phyloP scores from a whole-genome alignment of 140 eudicot genomes.

The Stevia rebaudiana region DNA sequence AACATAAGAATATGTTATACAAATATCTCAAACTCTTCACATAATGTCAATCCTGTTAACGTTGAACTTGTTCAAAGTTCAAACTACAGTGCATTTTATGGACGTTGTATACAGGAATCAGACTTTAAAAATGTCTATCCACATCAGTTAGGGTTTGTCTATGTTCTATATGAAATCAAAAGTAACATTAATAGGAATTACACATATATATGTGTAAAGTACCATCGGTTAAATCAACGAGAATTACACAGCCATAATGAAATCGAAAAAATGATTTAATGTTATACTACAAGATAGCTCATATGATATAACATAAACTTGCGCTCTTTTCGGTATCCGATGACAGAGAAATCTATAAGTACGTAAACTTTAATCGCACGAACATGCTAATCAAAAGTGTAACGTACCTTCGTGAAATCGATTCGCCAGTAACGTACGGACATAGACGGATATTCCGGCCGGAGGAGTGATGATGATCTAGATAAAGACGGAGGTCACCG shows the following conservation, averaged over 20 bases:
- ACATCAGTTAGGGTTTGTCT: too few relatives aligned
- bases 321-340: background rate
- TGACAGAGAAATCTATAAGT: background rate
- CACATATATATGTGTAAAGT: background rate
- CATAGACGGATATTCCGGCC: background rate
- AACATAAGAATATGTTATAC: too few relatives aligned
- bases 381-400: background rate
- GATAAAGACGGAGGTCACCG: background rate
- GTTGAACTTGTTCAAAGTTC: too few relatives aligned
- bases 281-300: background rate
- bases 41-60: too few relatives aligned
- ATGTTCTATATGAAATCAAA: background rate
- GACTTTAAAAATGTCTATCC: too few relatives aligned
- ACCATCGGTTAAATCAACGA: background rate
- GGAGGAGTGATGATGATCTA: background rate
- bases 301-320: background rate
- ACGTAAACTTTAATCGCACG: background rate
- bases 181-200: background rate
- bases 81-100: background rate
- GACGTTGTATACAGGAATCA: too few relatives aligned
- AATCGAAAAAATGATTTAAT: too few relatives aligned
- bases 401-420: conserved; percentile 19
- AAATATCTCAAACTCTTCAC: too few relatives aligned
- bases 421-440: background rate
- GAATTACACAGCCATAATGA: background rate